Percentiles rank a stretch among this genome's conserved stretches.
These are phyloP conservation scores for Stagonosporopsis chrysanthemi DNA, from an alignment of 2,329 filamentous ascomycete genomes.

Conservation along the genomic window DNA sequence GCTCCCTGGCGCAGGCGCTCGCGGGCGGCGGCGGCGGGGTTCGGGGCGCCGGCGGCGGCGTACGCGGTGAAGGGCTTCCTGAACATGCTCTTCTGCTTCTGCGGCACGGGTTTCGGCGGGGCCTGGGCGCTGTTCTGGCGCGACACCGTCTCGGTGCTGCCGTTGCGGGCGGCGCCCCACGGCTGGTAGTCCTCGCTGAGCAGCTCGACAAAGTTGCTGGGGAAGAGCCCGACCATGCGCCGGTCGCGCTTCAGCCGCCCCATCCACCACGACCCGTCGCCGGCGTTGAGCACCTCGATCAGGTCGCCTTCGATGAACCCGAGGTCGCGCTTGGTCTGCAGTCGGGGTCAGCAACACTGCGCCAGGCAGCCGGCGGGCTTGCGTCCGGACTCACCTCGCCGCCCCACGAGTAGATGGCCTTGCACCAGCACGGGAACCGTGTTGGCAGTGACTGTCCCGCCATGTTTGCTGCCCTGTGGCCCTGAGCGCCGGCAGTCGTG, in stretches of 20 bases:
- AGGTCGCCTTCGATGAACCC: conserved; percentile 97
- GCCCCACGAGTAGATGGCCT: conserved; percentile 91
- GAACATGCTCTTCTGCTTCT: conserved; percentile 64
- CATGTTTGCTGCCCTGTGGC: conserved; percentile 46
- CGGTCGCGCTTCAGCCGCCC: conserved; percentile 88
- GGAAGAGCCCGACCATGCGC: conserved; percentile 89
- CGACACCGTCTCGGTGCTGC: conserved; percentile 54
- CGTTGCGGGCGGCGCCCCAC: conserved; percentile 61
- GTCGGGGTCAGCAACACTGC: conserved; percentile 31
- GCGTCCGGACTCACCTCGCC: conserved; percentile 65
- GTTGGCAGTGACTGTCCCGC: conserved; percentile 67
- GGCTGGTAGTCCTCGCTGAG: conserved; percentile 86
- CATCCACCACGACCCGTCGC: conserved; percentile 98
- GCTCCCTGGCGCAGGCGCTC: conserved; percentile 45
- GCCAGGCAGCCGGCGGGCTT: conserved; percentile 8
- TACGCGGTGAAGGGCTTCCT: conserved; percentile 72
- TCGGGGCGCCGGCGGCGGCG: conserved; percentile 53
- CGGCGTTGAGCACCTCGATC: conserved; percentile 97
- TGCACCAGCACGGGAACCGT: conserved; percentile 89
- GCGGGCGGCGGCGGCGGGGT: conserved; percentile 50
- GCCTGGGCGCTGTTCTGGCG: conserved; percentile 58
- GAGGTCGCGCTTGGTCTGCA: conserved; percentile 83
- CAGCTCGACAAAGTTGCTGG: conserved; percentile 95
- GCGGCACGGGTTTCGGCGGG: conserved; percentile 54
- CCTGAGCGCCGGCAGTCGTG: conserved; percentile 3